Evolutionary conservation across 495 filamentous ascomycete species (phyloP).

Genomic region (Aspergillus baeticus): DNA sequence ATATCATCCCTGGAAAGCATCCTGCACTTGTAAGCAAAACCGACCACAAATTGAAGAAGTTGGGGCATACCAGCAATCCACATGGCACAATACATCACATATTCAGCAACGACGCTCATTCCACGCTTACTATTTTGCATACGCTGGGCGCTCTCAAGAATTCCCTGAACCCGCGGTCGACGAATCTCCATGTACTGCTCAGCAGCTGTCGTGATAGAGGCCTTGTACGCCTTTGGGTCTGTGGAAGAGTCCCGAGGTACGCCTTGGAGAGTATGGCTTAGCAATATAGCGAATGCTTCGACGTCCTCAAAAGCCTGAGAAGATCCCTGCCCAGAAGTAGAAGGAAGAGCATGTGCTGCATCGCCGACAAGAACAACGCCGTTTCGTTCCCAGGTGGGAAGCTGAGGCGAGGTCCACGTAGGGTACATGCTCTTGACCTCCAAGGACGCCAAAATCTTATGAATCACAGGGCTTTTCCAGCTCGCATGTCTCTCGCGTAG

Average conservation of each 20-base stretch:
- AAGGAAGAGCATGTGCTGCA: conserved; percentile 49
- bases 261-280: conserved; percentile 27
- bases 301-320: conserved; percentile 50
- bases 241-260: neutral
- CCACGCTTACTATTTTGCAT: conserved; percentile 32
- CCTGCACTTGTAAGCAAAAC: conserved; percentile 3
- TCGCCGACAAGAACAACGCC: conserved; percentile 42
- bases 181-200: conserved; percentile 30
- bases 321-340: conserved; percentile 46
- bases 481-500: conserved; percentile 43
- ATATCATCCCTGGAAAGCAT: conserved; percentile 9
- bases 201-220: conserved; percentile 24
- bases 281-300: conserved; percentile 35
- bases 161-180: conserved; percentile 28
- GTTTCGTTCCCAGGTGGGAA: conserved; percentile 47
- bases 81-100: conserved; percentile 33
- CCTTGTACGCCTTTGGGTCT: conserved; percentile 6
- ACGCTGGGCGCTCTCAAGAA: conserved; percentile 28
- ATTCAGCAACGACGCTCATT: conserved; percentile 32
- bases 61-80: conserved; percentile 29
- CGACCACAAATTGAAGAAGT: neutral
- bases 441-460: conserved; percentile 38
- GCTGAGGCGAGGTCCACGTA: conserved; percentile 48
- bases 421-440: conserved; percentile 51
- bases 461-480: conserved; percentile 53